A percentile compares a stretch with the other conserved stretches of the same genome.
Evolutionary conservation across 495 filamentous ascomycete species (phyloP).

Genomic region (Sporormia fimetaria): DNA sequence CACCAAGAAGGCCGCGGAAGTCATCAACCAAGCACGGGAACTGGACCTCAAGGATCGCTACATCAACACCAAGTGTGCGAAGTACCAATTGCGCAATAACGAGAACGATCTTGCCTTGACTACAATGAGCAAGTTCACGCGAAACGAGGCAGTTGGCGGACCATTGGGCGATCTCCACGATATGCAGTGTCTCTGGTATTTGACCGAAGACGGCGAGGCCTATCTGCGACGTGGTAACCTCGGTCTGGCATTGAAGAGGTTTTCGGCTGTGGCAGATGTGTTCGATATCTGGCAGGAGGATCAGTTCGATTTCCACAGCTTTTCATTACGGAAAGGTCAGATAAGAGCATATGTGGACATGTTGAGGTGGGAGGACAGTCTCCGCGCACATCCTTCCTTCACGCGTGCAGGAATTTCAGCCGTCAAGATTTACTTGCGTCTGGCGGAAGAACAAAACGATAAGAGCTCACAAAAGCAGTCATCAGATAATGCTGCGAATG

Average conservation of each 20-base stretch:
- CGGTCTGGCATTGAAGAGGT: constrained; percentile 81
- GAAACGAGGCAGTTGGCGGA: constrained; percentile 78
- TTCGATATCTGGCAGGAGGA: constrained; percentile 98
- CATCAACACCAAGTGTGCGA: constrained; percentile 96
- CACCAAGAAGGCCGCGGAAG: constrained; percentile 63
- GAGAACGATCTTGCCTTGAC: constrained; percentile 72
- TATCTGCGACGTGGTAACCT: constrained; percentile 74
- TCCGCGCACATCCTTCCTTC: constrained; percentile 90
- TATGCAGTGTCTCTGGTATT: constrained; percentile 97
- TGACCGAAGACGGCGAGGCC: constrained; percentile 89
- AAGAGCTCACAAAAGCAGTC: constrained; percentile 50
- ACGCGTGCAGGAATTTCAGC: constrained; percentile 74
- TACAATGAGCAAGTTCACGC: constrained; percentile 91
- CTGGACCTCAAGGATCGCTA: constrained; percentile 86
- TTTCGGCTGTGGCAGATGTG: constrained; percentile 74
- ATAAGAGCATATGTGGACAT: constrained; percentile 91
- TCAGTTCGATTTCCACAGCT: constrained; percentile 97
- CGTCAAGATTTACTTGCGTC: constrained; percentile 63
- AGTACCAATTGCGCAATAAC: constrained; percentile 91
- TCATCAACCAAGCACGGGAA: constrained; percentile 76
- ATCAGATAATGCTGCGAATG: constrained; percentile 41
- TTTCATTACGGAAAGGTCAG: constrained; percentile 89
- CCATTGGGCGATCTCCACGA: constrained; percentile 85
- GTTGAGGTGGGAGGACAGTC: constrained; percentile 85
- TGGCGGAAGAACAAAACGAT: constrained; percentile 74